A percentile compares a stretch with the other conserved stretches of the same genome.
Conservation (phyloP, 305 asterid genomes). For the Petunia hybrid region DNA sequence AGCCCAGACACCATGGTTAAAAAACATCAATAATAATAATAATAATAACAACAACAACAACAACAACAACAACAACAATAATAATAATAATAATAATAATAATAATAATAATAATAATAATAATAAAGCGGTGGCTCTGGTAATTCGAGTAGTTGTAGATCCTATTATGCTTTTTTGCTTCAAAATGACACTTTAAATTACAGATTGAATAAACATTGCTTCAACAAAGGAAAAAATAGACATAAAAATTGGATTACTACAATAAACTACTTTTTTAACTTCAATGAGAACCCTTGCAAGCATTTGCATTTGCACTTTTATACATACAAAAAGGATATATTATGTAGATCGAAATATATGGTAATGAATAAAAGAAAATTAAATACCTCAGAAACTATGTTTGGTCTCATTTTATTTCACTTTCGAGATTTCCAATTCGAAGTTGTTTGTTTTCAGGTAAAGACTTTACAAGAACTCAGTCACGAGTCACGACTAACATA, state of each 20-base stretch:
- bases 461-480: no score
- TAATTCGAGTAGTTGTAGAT: conserved; percentile 7
- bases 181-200: neutral
- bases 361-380: conserved; percentile 7
- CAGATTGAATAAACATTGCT: neutral
- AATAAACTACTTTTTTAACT: neutral
- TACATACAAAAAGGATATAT: neutral
- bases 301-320: conserved; percentile 1
- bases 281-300: conserved; percentile 27
- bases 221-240: conserved; percentile 2
- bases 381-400: conserved; percentile 84
- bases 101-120: no score
- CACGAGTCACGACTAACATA: neutral
- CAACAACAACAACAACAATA: no score
- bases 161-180: neutral
- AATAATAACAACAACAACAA: no score
- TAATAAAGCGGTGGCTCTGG: neutral
- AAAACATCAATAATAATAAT: no score
- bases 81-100: no score
- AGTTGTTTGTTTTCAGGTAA: neutral
- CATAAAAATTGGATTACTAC: neutral
- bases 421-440: conserved; percentile 43
- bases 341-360: neutral
- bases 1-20: no score
- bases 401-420: conserved; percentile 70